phyloP scores from a whole-genome alignment of 2,329 filamentous ascomycete species.

The Ambrosiella beaveri region DNA sequence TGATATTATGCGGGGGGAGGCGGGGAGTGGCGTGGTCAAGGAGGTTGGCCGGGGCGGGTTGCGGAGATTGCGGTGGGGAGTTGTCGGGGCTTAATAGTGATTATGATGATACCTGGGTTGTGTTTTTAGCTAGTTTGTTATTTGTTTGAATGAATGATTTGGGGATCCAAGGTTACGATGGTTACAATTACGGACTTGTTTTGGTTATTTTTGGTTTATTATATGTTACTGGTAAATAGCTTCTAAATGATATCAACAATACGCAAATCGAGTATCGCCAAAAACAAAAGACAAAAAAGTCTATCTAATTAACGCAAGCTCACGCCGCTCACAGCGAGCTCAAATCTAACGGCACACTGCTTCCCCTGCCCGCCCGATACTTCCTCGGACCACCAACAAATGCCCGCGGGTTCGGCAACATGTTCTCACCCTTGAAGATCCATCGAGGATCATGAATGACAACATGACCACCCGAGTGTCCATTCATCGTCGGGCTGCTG shows the following conservation, averaged over 20 bases:
- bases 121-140: conserved; percentile 4
- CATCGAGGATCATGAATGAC: conserved; percentile 64
- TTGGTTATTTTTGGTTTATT: no score
- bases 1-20: conserved; percentile 21
- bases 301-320: background rate
- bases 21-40: conserved; percentile 34
- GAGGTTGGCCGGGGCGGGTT: conserved; percentile 33
- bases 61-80: conserved; percentile 36
- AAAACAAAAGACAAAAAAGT: background rate
- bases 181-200: no score
- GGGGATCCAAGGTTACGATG: no score
- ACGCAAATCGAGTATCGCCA: background rate
- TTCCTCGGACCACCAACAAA: conserved; percentile 58
- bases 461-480: conserved; percentile 24
- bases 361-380: conserved; percentile 82
- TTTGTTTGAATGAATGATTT: background rate
- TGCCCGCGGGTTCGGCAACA: conserved; percentile 69
- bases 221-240: no score
- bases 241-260: no score
- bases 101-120: background rate
- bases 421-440: conserved; percentile 68
- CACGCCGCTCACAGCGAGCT: background rate
- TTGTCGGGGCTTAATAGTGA: conserved; percentile 28
- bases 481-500: conserved; percentile 22
- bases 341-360: conserved; percentile 82